Base-by-base conservation (phyloP, 257 asterid genomes). In the Agastache rugosa region DNA sequence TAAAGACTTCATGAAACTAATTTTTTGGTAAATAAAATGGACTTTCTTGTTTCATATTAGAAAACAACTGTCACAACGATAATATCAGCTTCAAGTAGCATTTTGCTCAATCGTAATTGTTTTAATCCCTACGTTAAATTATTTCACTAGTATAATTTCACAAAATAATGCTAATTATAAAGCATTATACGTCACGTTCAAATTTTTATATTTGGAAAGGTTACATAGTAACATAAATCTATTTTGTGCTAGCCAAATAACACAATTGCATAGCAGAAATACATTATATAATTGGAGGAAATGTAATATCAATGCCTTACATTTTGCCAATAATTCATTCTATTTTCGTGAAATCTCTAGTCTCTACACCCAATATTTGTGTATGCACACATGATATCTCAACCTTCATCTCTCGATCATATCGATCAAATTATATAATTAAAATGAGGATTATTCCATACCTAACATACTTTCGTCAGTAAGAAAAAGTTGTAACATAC, bases 1-100 rank as follows among this genome's bases (percentile, higher is more conserved):
- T 7, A 63, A 12, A 44, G 53, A 44, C 12, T 67, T 73, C 55
- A 41, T 61, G 8, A 41, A 69, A 41, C 48, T 73, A 63, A 35
- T 67, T 34, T n/a, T 34, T 34, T 47, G 42, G 67, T 55, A 23
- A 63, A 35, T 2, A 53, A 12, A 53, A 25, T 15, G 11, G 45
- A 41, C 51, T 63, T 4, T 60, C 20, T 29, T 25, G 39, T 59
- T 59, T 58, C 39, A 1, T 54, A 51, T 6, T 48, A 16, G 19
- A 48, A n/a, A 50, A 50, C 25, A n/a, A 50, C 58, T 50, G 25
- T 50, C 58, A 50, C 58, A 17, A 2, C 2, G 9, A 56, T 56
- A 12, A 55, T 55, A 55, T 10, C 6, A 4, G 2, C 20, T 11
- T 59, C 65, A 60, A 60, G 15, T 60, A 31, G 14, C 66, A 59